Evolutionary conservation across 2,329 filamentous ascomycete species (phyloP).

Genomic region (Pleoardoris graminearum): DNA sequence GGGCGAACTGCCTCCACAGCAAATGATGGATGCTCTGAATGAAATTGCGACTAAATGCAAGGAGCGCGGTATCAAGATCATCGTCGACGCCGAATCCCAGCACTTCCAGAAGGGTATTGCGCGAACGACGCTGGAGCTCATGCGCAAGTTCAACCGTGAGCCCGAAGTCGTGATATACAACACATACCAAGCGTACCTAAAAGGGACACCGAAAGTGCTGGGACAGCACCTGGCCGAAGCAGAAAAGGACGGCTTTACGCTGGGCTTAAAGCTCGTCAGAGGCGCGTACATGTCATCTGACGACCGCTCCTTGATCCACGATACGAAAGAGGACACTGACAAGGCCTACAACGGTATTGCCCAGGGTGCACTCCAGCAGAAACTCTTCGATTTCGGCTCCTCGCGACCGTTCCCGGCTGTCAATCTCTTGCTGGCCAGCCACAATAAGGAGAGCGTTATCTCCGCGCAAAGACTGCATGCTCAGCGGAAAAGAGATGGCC

Average conservation of each 20-base stretch:
- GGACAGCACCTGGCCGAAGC: conserved; percentile 53
- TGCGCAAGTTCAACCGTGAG: conserved; percentile 57
- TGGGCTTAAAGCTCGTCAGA: conserved; percentile 61
- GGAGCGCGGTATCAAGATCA: conserved; percentile 47
- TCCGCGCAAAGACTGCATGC: conserved; percentile 53
- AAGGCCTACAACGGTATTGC: conserved; percentile 69
- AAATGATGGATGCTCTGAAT: conserved; percentile 50
- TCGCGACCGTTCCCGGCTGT: conserved; percentile 46
- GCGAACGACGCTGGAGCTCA: conserved; percentile 60
- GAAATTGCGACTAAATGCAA: conserved; percentile 48
- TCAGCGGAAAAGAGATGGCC: conserved; percentile 38
- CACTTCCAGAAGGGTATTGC: conserved; percentile 48
- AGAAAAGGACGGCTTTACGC: conserved; percentile 53
- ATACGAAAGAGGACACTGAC: conserved; percentile 60
- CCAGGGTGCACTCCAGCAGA: conserved; percentile 52
- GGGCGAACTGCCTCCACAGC: conserved; percentile 42
- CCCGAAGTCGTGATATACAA: conserved; percentile 66
- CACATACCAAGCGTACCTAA: conserved; percentile 63
- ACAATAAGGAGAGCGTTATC: conserved; percentile 75
- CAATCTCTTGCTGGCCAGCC: conserved; percentile 74
- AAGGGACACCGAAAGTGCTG: conserved; percentile 50
- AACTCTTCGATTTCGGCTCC: conserved; percentile 28
- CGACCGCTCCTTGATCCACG: conserved; percentile 54
- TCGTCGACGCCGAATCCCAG: conserved; percentile 54
- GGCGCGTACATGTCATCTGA: conserved; percentile 61